Conservation (phyloP, 2,329 filamentous ascomycete species). For the Aspergillus aculeatinus region DNA sequence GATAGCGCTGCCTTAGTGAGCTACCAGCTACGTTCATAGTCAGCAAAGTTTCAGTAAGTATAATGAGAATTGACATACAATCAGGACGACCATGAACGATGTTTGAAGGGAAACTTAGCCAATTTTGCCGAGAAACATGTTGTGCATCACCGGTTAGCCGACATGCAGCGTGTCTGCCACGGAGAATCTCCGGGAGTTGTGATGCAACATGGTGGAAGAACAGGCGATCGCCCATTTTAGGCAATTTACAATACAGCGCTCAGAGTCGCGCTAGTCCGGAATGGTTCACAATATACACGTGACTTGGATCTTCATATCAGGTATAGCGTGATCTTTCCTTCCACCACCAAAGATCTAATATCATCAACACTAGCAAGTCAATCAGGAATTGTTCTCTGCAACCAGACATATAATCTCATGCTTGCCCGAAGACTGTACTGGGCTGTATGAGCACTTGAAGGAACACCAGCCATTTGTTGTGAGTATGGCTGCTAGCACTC, state of each 20-base stretch:
- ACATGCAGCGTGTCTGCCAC: neutral
- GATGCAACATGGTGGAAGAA: neutral
- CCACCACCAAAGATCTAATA: neutral
- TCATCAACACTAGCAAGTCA: neutral
- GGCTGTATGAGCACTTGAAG: no score
- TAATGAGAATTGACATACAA: neutral
- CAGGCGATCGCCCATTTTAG: neutral
- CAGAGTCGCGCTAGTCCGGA: neutral
- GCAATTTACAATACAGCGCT: neutral
- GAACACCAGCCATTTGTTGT: neutral
- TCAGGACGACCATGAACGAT: neutral
- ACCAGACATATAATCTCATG: neutral
- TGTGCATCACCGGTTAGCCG: neutral
- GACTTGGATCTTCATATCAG: neutral
- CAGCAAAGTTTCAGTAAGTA: neutral
- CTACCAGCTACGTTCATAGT: neutral
- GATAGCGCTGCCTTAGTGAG: neutral
- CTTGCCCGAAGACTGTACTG: no score
- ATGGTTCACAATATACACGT: neutral
- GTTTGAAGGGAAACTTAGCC: neutral
- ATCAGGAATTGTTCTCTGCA: neutral
- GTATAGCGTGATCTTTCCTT: neutral
- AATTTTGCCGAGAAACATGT: neutral
- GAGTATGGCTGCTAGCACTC: constrained; percentile 12
- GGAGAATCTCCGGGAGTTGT: constrained; percentile 2